Evolutionary conservation across 441 rosid species (phyloP).

Genomic region (Cnidoscolus chayamansa): DNA sequence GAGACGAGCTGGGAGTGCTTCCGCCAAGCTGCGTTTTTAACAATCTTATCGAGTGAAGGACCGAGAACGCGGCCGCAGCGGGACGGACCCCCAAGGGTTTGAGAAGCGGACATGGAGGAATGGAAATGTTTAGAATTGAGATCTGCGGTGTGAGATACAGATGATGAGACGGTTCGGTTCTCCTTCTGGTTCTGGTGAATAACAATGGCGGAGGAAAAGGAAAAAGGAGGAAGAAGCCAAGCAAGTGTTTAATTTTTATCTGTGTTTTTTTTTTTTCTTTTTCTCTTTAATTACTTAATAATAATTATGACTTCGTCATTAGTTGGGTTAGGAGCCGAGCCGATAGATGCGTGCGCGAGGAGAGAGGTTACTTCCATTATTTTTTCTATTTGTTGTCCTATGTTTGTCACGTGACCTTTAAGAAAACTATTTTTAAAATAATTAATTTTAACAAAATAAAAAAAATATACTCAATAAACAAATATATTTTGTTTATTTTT

Average conservation of each 20-base stretch:
- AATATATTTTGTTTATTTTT: no score
- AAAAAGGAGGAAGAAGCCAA: not conserved
- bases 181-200: not conserved
- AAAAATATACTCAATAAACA: no score
- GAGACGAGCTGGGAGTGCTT: constrained; percentile 85
- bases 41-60: constrained; percentile 78
- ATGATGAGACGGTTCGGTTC: not conserved
- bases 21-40: constrained; percentile 93
- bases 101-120: constrained; percentile 52
- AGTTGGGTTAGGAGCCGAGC: constrained; percentile 9
- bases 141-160: not conserved
- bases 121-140: not conserved
- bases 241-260: not conserved
- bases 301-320: constrained; percentile 14
- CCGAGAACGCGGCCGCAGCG: constrained; percentile 74
- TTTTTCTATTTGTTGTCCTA: not conserved
- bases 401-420: constrained; percentile 23
- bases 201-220: not conserved
- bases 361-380: not conserved
- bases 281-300: not conserved
- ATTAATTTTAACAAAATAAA: no score
- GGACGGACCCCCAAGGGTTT: constrained; percentile 69
- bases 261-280: no score
- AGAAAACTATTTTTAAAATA: no score
- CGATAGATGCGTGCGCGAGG: constrained; percentile 18